Evolutionary conservation across 2,329 filamentous ascomycete species (phyloP), one percentile per base, ranked within the genome.

Genomic region (Beauveria sp.): DNA sequence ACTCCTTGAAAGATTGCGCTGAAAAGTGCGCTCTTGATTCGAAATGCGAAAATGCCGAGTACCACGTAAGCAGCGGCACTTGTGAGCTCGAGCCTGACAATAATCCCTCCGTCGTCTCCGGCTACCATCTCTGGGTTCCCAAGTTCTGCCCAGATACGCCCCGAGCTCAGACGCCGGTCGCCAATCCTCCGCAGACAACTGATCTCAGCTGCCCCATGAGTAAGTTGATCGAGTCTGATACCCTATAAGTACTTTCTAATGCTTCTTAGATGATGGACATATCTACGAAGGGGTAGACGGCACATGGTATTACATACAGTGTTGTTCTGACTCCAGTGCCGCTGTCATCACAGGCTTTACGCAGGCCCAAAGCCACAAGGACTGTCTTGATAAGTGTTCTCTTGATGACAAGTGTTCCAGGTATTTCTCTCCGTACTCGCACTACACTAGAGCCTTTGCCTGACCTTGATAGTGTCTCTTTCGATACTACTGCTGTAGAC

Each of bases 251-350:
- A 60, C 38, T 42, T 42, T 10, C 30, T 18, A 22, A 52, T 24
- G 16, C 28, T 10, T 42, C 8, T 46, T 26, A 65, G 64, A 61
- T 43, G 53, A 65, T 20, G 62, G 62, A 34, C 63, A 63, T 60
- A 61, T 65, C 50, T 65, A 55, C 30, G 60, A 65, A 51, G 64
- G 64, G 5, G 61, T 61, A 9, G 62, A 65, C 34, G 64, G 64
- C 58, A 65, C 64, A n/a, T 65, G 62, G 64, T 65, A 63, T 55
- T 65, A 65, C 22, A 46, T 62, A 14, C 64, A 65, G 42, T 65
- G 62, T 51, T 64, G 64, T 58, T 52, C 61, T 10, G 62, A 66
- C 24, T 60, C 65, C 5, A 45, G 58, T 20, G 60, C 47, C 4
- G 63, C 65, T 1, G 59, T 55, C 3, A 26, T 63, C 28, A 46